These are phyloP conservation scores for Neophaeococcomyces aloes DNA, from an alignment of 2,329 filamentous ascomycete species.

Conservation along the genomic window DNA sequence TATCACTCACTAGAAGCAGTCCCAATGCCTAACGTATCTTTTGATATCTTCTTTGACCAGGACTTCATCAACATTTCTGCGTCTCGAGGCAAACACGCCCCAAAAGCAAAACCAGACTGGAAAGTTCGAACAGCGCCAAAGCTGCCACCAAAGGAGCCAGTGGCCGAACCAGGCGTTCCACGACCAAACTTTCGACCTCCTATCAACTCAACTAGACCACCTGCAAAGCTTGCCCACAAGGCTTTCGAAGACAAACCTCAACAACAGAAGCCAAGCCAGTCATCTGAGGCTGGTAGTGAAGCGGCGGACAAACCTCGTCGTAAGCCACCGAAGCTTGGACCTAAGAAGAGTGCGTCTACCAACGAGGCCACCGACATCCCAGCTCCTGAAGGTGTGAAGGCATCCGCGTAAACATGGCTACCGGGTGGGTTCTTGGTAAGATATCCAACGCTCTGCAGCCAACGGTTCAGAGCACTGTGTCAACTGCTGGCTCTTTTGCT, in stretches of 20 bases:
- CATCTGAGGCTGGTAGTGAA: slow-evolving; percentile 12
- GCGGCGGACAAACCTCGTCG: slow-evolving; percentile 13
- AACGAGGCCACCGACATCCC: slow-evolving; percentile 6
- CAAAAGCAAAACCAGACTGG: slow-evolving; percentile 23
- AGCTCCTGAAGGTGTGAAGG: slow-evolving; percentile 6
- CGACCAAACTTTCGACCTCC: slow-evolving; percentile 16
- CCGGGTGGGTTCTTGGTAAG: slow-evolving; percentile 20
- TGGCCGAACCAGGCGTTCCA: slow-evolving; percentile 13
- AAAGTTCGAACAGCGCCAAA: slow-evolving; percentile 23
- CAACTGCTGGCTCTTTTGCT: slow-evolving; percentile 18
- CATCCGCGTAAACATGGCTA: slow-evolving; percentile 18
- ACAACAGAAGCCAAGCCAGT: slow-evolving; percentile 5
- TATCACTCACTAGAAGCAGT: slow-evolving; percentile 4
- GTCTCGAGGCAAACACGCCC: slow-evolving; percentile 20
- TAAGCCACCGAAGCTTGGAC: slow-evolving; percentile 21
- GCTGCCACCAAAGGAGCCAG: slow-evolving; percentile 19
- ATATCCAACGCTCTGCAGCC: slow-evolving; percentile 19
- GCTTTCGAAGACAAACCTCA: background rate
- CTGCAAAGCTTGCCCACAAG: slow-evolving; percentile 2
- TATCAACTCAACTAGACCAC: slow-evolving; percentile 18
- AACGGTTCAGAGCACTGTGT: slow-evolving; percentile 16
- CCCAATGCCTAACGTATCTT: slow-evolving; percentile 25
- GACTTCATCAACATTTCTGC: slow-evolving; percentile 24
- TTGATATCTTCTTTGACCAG: slow-evolving; percentile 24
- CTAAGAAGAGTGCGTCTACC: slow-evolving; percentile 12